Base-by-base conservation (phyloP, 192 early-diverging fungal species). In the Coemansia sp. region DNA sequence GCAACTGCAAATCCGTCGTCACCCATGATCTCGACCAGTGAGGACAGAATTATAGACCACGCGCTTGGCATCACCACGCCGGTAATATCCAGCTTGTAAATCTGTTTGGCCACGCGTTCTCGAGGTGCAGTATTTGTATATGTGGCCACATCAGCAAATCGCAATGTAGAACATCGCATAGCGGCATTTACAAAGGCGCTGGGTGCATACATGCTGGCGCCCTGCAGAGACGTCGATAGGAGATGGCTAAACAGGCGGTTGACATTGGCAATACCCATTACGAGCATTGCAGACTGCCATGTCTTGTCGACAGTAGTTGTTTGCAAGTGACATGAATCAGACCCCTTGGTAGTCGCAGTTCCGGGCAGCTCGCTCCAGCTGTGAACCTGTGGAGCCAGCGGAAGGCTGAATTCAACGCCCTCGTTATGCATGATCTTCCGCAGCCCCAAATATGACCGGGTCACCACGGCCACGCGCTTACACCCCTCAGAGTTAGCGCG, bases 41-140 rank as follows among this genome's bases (percentile, higher is more conserved):
- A 54, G 22, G 49, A 51, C n/a, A 79, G 38, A 13, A 71, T 23
- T 1, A 61, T 35, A 23, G 23, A 43, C 77, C 77, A 79, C 1
- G 68, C 56, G 35, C 61, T 74, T 1, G 77, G 77, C 18, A 79
- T 45, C 64, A 79, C 45, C 1, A 79, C 65, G 26, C 77, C 77
- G 11, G 45, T 22, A 18, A 67, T 48, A 45, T 79, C 77, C 39
- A 68, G 37, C 32, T 67, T 69, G 26, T 66, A 66, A 18, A 78
- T 27, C 16, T 26, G 64, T 13, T 59, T 59, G 18, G 65, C 39
- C 14, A 24, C 16, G 54, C 59, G 57, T 14, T 23, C 54, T 32
- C 23, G 50, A 0, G 45, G 54, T 1, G 38, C 22, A 11, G 6
- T 27, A 18, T 66, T 54, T 19, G 54, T 61, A 47, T 79, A 79